Evolutionary conservation across 257 asterid species (phyloP).

Genomic region (Petrea volubilis): DNA sequence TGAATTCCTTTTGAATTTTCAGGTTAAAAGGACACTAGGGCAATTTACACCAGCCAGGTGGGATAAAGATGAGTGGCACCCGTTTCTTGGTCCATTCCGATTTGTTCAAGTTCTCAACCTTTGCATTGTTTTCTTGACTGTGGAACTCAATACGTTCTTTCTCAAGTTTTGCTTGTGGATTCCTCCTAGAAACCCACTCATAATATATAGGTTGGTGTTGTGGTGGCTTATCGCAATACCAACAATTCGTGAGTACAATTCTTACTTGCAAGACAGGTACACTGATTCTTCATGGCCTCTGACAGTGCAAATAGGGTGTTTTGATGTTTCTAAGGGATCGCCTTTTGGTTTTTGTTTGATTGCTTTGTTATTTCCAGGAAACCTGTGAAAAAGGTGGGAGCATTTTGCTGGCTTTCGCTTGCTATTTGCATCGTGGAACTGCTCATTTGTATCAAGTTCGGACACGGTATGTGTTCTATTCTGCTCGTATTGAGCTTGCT

Average conservation of each 20-base stretch:
- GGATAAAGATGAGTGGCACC: constrained; percentile 99
- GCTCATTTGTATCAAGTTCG: constrained; percentile 90
- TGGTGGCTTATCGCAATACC: constrained; percentile 99
- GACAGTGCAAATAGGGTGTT: background rate
- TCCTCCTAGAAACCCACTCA: constrained; percentile 89
- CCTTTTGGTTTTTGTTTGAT: background rate
- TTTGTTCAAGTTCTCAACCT: constrained; percentile 83
- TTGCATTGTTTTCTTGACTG: constrained; percentile 77
- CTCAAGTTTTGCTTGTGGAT: constrained; percentile 95
- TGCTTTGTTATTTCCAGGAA: constrained; percentile 46
- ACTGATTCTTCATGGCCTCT: background rate
- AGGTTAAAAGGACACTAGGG: constrained; percentile 85
- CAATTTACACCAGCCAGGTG: constrained; percentile 94
- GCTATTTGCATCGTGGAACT: constrained; percentile 96
- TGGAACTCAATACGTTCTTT: constrained; percentile 89
- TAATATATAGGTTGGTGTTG: constrained; percentile 72
- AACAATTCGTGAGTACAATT: constrained; percentile 93
- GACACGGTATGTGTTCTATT: constrained; percentile 47
- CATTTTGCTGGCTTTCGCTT: constrained; percentile 91
- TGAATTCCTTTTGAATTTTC: constrained; percentile 13
- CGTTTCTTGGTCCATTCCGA: constrained; percentile 92
- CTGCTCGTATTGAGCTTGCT: background rate
- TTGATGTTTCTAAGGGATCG: background rate
- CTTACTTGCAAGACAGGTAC: constrained; percentile 96
- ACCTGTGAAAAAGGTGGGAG: constrained; percentile 77